Evolutionary conservation across 441 rosid species (phyloP).

Genomic region (Macaranga tanarius): DNA sequence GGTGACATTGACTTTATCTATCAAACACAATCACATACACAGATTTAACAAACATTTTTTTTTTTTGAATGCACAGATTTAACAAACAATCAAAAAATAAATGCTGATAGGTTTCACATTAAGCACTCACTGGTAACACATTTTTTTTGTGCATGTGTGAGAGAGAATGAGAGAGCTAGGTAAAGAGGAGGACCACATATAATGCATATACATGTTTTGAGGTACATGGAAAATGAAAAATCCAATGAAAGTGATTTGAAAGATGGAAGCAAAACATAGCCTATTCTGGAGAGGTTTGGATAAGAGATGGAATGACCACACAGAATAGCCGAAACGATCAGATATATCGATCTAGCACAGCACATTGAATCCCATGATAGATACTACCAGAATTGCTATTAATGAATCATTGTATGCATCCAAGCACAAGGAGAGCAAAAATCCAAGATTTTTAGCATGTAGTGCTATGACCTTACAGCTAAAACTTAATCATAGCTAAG

Average conservation of each 20-base stretch:
- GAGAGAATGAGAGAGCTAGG: background rate
- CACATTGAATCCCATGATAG: conserved; percentile 13
- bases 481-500: no score
- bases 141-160: background rate
- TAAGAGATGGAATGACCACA: conserved; percentile 41
- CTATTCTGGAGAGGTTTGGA: conserved; percentile 28
- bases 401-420: background rate
- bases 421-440: background rate
- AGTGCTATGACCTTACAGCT: background rate
- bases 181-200: background rate
- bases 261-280: conserved; percentile 18
- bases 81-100: no score
- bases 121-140: no score
- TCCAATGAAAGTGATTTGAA: conserved; percentile 24
- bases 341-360: background rate
- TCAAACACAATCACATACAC: no score
- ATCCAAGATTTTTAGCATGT: background rate
- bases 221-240: conserved; percentile 6
- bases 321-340: conserved; percentile 24
- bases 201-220: background rate
- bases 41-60: no score
- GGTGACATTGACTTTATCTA: no score
- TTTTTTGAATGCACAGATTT: no score
- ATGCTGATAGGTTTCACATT: no score
- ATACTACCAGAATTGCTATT: conserved; percentile 6